Conservation (phyloP, 306 rosid species). For the Calophaca sinica region DNA sequence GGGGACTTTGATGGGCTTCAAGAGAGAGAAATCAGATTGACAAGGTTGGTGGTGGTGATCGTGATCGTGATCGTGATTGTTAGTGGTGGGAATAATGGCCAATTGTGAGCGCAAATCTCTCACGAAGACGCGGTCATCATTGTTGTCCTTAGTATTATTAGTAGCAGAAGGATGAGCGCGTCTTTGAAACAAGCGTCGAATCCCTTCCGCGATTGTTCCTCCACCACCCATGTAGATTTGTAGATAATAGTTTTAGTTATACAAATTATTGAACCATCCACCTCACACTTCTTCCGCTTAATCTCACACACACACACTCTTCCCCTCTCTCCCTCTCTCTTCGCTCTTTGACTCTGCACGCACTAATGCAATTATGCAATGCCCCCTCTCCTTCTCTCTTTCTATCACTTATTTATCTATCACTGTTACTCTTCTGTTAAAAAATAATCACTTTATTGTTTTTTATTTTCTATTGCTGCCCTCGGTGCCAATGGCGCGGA, state of each 20-base stretch:
- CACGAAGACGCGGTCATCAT: constrained; percentile 32
- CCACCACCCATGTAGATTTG: constrained; percentile 56
- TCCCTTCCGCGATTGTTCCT: constrained; percentile 54
- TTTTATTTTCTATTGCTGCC: neutral
- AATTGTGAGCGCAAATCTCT: constrained; percentile 56
- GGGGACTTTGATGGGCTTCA: constrained; percentile 55
- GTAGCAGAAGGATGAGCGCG: constrained; percentile 37
- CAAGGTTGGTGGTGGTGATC: neutral
- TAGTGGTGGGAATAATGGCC: constrained; percentile 43
- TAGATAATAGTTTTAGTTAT: neutral
- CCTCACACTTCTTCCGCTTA: too few relatives aligned
- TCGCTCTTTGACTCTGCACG: too few relatives aligned
- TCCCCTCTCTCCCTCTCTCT: too few relatives aligned
- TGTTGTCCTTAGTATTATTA: neutral
- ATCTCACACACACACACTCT: too few relatives aligned
- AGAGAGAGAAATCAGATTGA: constrained; percentile 41
- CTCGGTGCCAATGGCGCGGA: neutral
- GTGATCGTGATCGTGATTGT: neutral
- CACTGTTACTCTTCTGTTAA: too few relatives aligned
- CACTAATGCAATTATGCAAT: too few relatives aligned
- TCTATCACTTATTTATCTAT: constrained; percentile 3
- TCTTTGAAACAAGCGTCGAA: constrained; percentile 61
- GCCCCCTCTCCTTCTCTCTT: neutral
- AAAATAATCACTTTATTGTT: neutral
- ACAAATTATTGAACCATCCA: too few relatives aligned